phyloP scores from a whole-genome alignment of 768 basidiomycete genomes.

The Naganishia randhawae region DNA sequence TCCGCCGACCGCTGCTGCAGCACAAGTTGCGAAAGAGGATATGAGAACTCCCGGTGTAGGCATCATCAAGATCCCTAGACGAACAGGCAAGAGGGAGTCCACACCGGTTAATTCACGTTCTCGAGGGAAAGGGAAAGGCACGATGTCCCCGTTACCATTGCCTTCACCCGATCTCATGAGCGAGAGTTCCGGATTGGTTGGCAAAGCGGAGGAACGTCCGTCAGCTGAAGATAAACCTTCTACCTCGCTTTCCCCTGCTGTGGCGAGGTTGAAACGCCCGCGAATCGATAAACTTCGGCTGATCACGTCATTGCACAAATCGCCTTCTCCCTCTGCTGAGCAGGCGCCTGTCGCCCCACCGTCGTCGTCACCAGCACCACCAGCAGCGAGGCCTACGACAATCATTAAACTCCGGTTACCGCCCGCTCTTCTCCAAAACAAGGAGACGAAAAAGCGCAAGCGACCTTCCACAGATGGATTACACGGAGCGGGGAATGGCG shows the following conservation, averaged over 20 bases:
- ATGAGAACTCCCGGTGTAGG: not conserved
- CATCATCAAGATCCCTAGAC: not conserved
- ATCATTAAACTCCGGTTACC: slow-evolving; percentile 26
- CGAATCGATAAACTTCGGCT: slow-evolving; percentile 12
- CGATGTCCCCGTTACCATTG: not conserved
- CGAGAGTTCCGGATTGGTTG: not conserved
- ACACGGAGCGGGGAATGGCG: not conserved
- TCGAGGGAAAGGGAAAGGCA: slow-evolving; percentile 5
- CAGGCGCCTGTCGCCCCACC: too few species aligned
- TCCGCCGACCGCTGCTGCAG: not conserved
- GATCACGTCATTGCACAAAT: not conserved
- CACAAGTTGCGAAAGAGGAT: not conserved
- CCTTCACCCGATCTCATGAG: not conserved
- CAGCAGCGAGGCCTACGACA: not conserved
- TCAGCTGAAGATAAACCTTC: not conserved
- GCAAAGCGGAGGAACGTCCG: not conserved
- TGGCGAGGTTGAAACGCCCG: not conserved
- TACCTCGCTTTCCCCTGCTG: not conserved
- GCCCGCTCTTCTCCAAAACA: not conserved
- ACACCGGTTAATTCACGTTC: not conserved
- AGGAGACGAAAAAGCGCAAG: slow-evolving; percentile 14
- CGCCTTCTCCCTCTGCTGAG: not conserved
- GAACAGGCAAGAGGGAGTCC: not conserved
- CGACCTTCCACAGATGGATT: not conserved
- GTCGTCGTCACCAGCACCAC: not conserved